These are phyloP conservation scores for Eucalyptus viminalis DNA, from an alignment of 345 rosid species.

Conservation along the genomic window DNA sequence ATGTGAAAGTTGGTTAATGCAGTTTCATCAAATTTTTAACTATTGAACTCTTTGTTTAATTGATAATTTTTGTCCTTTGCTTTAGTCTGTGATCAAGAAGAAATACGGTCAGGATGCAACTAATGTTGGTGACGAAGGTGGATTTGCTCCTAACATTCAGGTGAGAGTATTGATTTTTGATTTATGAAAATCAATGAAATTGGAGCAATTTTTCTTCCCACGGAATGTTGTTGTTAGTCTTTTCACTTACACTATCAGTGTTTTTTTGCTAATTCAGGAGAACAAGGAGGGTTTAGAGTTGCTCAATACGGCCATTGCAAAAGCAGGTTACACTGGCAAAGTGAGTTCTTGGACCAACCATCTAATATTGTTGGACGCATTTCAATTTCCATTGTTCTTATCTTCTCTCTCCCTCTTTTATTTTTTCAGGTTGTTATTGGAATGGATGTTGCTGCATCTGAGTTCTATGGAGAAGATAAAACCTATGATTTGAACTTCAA, in stretches of 20 bases:
- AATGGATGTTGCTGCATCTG: constrained; percentile 99
- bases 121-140: constrained; percentile 98
- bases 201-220: background rate
- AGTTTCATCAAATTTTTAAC: background rate
- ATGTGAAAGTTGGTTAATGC: background rate
- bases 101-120: constrained; percentile 99
- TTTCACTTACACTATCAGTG: background rate
- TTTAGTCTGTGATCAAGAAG: constrained; percentile 70
- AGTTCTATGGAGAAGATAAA: constrained; percentile 70
- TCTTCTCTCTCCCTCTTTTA: no score
- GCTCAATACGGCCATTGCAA: constrained; percentile 84
- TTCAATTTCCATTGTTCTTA: background rate
- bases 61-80: background rate
- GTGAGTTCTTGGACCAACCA: constrained; percentile 20
- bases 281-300: constrained; percentile 98
- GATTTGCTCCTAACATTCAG: constrained; percentile 97
- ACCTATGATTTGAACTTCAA: constrained; percentile 84
- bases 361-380: background rate
- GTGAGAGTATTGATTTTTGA: constrained; percentile 13
- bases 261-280: constrained; percentile 29
- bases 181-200: background rate
- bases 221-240: background rate
- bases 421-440: constrained; percentile 78
- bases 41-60: background rate
- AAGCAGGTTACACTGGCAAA: constrained; percentile 88